Evolutionary conservation across 2,329 filamentous ascomycete genomes (phyloP).

Genomic region (Anthostomella pinea): DNA sequence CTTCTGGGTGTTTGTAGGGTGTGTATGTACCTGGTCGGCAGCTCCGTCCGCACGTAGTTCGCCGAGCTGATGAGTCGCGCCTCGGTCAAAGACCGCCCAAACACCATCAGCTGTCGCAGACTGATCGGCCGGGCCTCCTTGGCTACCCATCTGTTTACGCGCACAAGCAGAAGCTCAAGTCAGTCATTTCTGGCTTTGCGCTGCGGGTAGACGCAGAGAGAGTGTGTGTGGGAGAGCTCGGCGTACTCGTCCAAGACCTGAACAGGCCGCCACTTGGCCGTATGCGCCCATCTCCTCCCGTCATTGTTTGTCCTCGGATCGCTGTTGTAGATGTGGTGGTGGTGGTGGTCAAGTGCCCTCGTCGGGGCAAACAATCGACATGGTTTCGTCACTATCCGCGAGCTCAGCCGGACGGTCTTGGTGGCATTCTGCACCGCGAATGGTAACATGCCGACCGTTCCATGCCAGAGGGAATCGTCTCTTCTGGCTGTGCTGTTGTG

Average conservation of each 20-base stretch:
- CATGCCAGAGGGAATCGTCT: conserved; percentile 26
- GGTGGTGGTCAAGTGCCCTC: no score
- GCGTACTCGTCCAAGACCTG: conserved; percentile 63
- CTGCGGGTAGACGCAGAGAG: no score
- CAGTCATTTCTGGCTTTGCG: no score
- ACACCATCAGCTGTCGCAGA: conserved; percentile 93
- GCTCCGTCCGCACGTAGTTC: conserved; percentile 94
- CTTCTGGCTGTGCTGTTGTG: not conserved
- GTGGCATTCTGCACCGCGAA: conserved; percentile 46
- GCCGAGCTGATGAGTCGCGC: conserved; percentile 86
- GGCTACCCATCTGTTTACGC: conserved; percentile 75
- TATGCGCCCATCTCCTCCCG: conserved; percentile 27
- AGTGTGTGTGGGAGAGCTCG: not conserved
- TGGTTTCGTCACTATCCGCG: no score
- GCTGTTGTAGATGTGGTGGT: conserved; percentile 4
- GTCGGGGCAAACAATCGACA: no score
- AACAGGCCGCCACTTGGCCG: conserved; percentile 57
- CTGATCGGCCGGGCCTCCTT: conserved; percentile 94
- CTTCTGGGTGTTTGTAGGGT: not conserved
- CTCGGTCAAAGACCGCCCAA: conserved; percentile 90
- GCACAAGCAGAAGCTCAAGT: no score
- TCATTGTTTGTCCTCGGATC: not conserved
- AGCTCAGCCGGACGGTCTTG: conserved; percentile 31
- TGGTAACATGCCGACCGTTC: conserved; percentile 42
- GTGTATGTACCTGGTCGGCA: conserved; percentile 69